Base-by-base conservation (phyloP, 371 early-diverging fungal species). In the Mucor plumbeus region DNA sequence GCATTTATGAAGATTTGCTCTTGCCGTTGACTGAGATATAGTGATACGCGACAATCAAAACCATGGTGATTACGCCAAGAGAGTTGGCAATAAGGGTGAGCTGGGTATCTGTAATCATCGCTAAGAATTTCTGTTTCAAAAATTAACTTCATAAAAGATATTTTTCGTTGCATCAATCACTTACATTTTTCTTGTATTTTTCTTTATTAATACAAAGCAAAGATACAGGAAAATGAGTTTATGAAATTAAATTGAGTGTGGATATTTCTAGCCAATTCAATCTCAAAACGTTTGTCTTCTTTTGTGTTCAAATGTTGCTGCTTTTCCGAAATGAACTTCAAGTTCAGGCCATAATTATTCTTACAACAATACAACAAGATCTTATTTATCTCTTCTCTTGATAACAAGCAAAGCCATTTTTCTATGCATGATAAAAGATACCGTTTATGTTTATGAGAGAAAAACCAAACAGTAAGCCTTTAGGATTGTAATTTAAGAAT, bases 41-140 rank as follows among this genome's bases (percentile, higher is more conserved):
- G 44, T 87, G 88, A 65, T 87, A 87, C 33, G 76, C 77, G 50
- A 87, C 83, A 56, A 87, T 87, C 34, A 87, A 80, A 21, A 85
- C 17, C 88, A 87, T 85, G 63, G 86, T 82, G 13, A 82, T 34
- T 35, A 85, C 82, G 64, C 86, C 86, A 44, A 87, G 73, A 47
- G 83, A 74, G 61, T 87, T 87, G 54, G 86, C 86, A 68, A 87
- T 85, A 53, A 78, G 65, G 0, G 85, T 69, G 61, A 87, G 81
- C 68, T 87, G 88, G 60, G 62, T 79, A 66, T 87, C 88, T 43
- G 81, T 76, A 67, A 87, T 85, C 82, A 80, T 87, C 10, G 53
- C 53, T 31, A 14, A 31, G 1, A 7, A 5, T 26, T 26, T 26
- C 5, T 31, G 9, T 1, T 31, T 31, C 3, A 0, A 4, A 19